Conservation (phyloP, 139 green algal species). For the Chlamydomonas schloesseri region DNA sequence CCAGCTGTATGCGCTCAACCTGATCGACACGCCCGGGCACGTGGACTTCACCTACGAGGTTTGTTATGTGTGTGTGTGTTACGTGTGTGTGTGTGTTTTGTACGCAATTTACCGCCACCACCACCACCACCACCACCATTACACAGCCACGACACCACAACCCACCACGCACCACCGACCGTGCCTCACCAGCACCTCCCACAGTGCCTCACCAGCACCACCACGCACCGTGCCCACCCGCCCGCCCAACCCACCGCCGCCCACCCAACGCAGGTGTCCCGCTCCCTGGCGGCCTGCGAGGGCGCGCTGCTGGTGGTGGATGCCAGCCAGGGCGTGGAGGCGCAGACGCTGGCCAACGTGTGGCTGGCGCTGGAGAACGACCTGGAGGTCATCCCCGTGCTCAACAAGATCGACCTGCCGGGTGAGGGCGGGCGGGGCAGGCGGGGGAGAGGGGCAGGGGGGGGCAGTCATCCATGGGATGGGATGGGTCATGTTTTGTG, state of each 20-base stretch:
- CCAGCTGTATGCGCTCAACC: conserved; percentile 85
- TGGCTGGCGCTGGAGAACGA: conserved; percentile 98
- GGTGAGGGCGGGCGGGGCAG: conserved; percentile 46
- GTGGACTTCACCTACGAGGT: conserved; percentile 73
- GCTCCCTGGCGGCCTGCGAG: conserved; percentile 96
- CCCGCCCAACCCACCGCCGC: too few relatives aligned
- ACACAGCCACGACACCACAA: too few relatives aligned
- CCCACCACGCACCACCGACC: too few relatives aligned
- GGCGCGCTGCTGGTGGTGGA: conserved; percentile 98
- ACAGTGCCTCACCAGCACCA: too few relatives aligned
- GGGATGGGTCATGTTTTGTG: too few relatives aligned
- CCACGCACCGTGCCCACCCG: too few relatives aligned
- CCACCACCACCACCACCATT: too few relatives aligned
- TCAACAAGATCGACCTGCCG: conserved; percentile 99
- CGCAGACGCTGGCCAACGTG: conserved; percentile 98
- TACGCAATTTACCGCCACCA: too few relatives aligned
- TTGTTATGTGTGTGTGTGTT: too few relatives aligned
- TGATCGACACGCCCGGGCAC: conserved; percentile 84
- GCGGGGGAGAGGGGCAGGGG: background rate
- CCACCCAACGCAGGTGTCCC: conserved; percentile 80
- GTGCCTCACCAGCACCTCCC: too few relatives aligned
- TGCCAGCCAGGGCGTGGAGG: conserved; percentile 96
- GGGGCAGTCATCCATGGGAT: too few relatives aligned
- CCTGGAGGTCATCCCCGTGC: conserved; percentile 94
- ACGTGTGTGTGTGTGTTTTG: too few relatives aligned